Evolutionary conservation across 176 grass and related monocot species (phyloP).

Genomic region (Poa pratensis): DNA sequence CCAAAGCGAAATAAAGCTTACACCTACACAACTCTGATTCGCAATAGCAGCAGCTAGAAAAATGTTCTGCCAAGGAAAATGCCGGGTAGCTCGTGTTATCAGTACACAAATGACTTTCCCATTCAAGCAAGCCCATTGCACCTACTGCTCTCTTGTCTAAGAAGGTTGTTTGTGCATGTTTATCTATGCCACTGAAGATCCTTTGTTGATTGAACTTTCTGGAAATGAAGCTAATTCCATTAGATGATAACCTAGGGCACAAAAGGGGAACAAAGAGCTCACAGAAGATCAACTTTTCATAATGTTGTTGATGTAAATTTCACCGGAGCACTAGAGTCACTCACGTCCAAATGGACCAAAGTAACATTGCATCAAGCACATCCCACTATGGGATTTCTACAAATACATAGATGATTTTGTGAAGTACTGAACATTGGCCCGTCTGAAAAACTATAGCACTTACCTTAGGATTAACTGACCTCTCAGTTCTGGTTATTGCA

Average conservation of each 20-base stretch:
- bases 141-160: background rate
- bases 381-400: background rate
- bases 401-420: conserved; percentile 18
- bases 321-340: background rate
- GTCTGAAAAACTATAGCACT: conserved; percentile 3
- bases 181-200: background rate
- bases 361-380: conserved; percentile 9
- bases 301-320: conserved; percentile 11
- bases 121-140: background rate
- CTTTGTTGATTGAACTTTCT: background rate
- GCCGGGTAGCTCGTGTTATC: background rate
- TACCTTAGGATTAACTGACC: background rate
- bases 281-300: conserved; percentile 6
- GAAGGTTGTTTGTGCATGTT: conserved; percentile 13
- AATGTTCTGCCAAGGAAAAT: background rate
- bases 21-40: background rate
- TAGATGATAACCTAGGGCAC: background rate
- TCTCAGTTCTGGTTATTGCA: background rate
- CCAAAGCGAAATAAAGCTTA: background rate
- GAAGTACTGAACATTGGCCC: background rate
- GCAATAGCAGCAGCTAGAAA: background rate
- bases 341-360: conserved; percentile 5
- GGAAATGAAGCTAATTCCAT: background rate
- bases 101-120: background rate
- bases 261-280: conserved; percentile 11